Conservation (phyloP, 768 basidiomycete genomes). For the Psilocybe tampanensis region DNA sequence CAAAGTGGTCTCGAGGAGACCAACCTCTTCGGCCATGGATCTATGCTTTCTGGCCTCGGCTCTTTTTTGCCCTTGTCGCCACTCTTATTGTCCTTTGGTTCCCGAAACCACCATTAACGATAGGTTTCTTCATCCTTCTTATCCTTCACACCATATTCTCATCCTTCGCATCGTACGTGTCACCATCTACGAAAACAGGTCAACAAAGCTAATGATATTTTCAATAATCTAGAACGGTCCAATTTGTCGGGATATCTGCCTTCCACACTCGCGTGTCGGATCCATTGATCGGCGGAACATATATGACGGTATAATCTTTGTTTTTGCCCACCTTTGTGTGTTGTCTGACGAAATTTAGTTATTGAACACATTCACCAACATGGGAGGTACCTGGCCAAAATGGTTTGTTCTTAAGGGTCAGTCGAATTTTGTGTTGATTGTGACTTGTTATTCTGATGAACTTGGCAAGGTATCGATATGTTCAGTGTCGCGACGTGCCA, state of each 20-base stretch:
- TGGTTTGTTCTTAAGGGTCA: constrained; percentile 92
- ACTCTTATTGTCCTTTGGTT: constrained; percentile 84
- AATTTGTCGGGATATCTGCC: constrained; percentile 98
- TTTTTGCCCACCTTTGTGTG: neutral
- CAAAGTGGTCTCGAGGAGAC: constrained; percentile 85
- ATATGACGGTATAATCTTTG: constrained; percentile 86
- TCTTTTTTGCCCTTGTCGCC: constrained; percentile 70
- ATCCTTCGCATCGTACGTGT: constrained; percentile 81
- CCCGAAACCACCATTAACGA: constrained; percentile 73
- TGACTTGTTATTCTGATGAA: too few relatives aligned
- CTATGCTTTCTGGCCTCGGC: constrained; percentile 86
- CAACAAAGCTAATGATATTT: neutral
- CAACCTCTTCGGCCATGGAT: constrained; percentile 87
- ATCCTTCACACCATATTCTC: constrained; percentile 81
- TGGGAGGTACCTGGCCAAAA: constrained; percentile 98
- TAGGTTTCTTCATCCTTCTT: constrained; percentile 78
- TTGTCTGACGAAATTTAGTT: constrained; percentile 49
- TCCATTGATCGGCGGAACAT: constrained; percentile 96
- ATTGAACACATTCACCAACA: constrained; percentile 92
- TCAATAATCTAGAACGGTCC: constrained; percentile 74
- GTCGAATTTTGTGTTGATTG: neutral
- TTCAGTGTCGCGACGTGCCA: constrained; percentile 87
- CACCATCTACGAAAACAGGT: constrained; percentile 3
- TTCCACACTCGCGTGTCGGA: constrained; percentile 98
- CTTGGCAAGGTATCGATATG: constrained; percentile 76